phyloP scores from a whole-genome alignment of 345 rosid genomes.

The Eucalyptus marginata region DNA sequence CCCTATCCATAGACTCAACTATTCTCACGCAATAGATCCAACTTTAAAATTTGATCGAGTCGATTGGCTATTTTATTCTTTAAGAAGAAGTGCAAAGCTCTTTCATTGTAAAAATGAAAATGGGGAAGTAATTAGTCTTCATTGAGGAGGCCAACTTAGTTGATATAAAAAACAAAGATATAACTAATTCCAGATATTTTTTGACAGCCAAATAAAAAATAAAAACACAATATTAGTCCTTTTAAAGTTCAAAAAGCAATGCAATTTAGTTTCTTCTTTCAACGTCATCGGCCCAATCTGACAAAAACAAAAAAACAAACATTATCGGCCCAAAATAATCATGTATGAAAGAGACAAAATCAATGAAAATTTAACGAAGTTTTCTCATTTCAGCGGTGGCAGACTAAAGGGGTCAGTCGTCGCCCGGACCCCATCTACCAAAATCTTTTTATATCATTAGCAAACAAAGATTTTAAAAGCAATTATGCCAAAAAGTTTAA shows the following conservation, averaged over 20 bases:
- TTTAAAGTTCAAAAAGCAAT: background rate
- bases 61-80: background rate
- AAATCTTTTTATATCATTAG: background rate
- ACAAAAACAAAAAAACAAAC: too few relatives aligned
- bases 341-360: background rate
- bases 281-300: background rate
- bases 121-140: background rate
- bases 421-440: background rate
- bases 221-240: background rate
- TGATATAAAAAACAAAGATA: background rate
- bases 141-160: background rate
- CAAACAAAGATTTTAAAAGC: background rate
- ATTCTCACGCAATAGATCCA: background rate
- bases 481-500: background rate
- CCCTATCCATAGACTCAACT: background rate
- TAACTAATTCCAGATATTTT: background rate
- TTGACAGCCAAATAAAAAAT: background rate
- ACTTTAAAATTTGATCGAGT: background rate
- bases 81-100: background rate
- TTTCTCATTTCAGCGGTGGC: background rate
- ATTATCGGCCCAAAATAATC: background rate
- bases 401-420: background rate
- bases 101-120: background rate
- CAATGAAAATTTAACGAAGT: background rate
- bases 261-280: background rate